Percentiles rank a stretch among this genome's conserved stretches.
phyloP scores from a whole-genome alignment of 192 early-diverging fungal species.

The Podila horticola region DNA sequence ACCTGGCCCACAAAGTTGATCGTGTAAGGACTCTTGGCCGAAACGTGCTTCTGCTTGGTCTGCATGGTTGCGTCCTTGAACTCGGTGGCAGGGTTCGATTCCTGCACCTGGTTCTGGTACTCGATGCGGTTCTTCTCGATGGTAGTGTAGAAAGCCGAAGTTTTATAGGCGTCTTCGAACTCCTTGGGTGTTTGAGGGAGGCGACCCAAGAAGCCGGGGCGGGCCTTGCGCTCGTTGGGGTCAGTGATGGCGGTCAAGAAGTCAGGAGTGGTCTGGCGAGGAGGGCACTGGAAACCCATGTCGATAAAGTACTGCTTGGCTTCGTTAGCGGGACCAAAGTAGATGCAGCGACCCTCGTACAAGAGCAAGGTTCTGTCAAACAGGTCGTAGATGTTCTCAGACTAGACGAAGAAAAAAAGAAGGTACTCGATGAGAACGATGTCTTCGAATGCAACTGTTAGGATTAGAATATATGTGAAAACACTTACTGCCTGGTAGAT shows the following conservation, averaged over 20 bases:
- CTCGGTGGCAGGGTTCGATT: constrained; percentile 23
- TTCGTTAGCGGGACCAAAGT: constrained; percentile 69
- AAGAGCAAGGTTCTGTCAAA: constrained; percentile 78
- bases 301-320: constrained; percentile 72
- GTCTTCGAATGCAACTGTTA: constrained; percentile 35
- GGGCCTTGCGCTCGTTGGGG: constrained; percentile 61
- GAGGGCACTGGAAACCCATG: constrained; percentile 69
- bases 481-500: constrained; percentile 78
- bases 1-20: constrained; percentile 74
- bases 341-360: constrained; percentile 74
- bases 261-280: constrained; percentile 76
- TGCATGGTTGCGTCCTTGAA: constrained; percentile 63
- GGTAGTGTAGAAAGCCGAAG: constrained; percentile 51
- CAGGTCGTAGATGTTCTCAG: constrained; percentile 80
- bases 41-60: constrained; percentile 63
- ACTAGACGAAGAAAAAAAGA: constrained; percentile 54
- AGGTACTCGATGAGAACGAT: background rate
- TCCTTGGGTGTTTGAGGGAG: constrained; percentile 68
- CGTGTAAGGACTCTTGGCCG: constrained; percentile 66
- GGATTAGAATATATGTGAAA: constrained; percentile 13
- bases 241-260: constrained; percentile 79
- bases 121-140: constrained; percentile 53
- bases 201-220: constrained; percentile 62
- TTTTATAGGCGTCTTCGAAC: constrained; percentile 67
- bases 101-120: constrained; percentile 53